Conservation (phyloP, 768 basidiomycete species). For the Suillus paluster region DNA sequence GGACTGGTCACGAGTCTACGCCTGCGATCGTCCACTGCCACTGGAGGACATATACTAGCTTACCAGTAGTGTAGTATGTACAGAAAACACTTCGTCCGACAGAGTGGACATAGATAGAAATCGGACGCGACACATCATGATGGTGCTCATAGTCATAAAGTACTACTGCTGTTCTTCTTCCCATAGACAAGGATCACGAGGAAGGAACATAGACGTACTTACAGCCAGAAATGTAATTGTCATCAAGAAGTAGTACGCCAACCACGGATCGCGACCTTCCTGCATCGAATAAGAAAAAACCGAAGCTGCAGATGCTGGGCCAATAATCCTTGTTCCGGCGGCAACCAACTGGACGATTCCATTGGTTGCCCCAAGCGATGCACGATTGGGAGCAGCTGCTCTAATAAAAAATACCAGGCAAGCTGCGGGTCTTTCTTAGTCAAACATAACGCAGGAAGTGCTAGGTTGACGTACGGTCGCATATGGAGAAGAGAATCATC, state of each 20-base stretch:
- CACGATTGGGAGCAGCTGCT: neutral
- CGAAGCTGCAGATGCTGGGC: neutral
- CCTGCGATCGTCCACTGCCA: too few relatives aligned
- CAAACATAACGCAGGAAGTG: neutral
- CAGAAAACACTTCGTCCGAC: too few relatives aligned
- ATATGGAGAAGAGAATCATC: slow-evolving; percentile 33
- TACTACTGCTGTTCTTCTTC: too few relatives aligned
- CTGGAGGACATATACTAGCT: too few relatives aligned
- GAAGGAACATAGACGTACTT: neutral
- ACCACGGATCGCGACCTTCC: neutral
- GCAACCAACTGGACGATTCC: neutral
- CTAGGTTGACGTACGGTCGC: neutral
- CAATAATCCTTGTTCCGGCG: neutral
- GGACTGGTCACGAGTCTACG: too few relatives aligned
- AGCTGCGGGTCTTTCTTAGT: neutral
- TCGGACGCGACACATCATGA: too few relatives aligned
- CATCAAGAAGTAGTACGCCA: neutral
- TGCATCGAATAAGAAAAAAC: neutral
- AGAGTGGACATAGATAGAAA: too few relatives aligned
- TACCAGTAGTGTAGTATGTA: too few relatives aligned
- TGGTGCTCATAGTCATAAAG: too few relatives aligned
- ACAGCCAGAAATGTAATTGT: neutral
- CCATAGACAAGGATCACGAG: neutral
- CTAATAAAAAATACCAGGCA: slow-evolving; percentile 4
- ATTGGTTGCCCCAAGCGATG: neutral